Conservation (phyloP, 2,329 filamentous ascomycete genomes). For the Exophiala calicioides region DNA sequence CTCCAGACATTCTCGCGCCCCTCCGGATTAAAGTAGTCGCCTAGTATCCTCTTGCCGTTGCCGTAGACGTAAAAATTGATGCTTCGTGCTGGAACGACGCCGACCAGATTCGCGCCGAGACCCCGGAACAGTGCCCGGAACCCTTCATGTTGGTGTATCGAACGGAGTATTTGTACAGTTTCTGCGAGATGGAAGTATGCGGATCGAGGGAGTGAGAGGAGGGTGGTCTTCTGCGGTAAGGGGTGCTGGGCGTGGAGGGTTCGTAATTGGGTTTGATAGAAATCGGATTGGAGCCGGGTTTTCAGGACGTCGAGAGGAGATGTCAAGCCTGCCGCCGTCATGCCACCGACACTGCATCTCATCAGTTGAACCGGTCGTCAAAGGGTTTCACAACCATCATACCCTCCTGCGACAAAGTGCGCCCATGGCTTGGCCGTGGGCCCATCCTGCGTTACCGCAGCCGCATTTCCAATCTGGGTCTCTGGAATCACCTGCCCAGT, state of each 20-base stretch:
- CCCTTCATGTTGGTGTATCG: slow-evolving; percentile 79
- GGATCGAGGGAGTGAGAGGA: slow-evolving; percentile 66
- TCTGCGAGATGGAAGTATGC: slow-evolving; percentile 76
- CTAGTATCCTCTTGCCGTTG: slow-evolving; percentile 82
- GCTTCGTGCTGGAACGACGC: slow-evolving; percentile 82
- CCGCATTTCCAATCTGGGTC: slow-evolving; percentile 25
- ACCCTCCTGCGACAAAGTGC: slow-evolving; percentile 90
- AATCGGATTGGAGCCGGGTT: slow-evolving; percentile 89
- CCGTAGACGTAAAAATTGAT: slow-evolving; percentile 96
- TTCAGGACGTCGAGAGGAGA: slow-evolving; percentile 92
- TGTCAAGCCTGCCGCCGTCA: slow-evolving; percentile 89
- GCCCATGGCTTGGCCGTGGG: slow-evolving; percentile 76
- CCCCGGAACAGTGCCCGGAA: slow-evolving; percentile 90
- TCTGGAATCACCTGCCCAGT: slow-evolving; percentile 41
- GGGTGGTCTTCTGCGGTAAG: slow-evolving; percentile 53
- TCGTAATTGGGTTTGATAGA: slow-evolving; percentile 82
- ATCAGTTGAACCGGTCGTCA: slow-evolving; percentile 21
- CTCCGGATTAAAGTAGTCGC: slow-evolving; percentile 68
- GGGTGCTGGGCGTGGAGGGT: slow-evolving; percentile 64
- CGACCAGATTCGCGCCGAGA: slow-evolving; percentile 83
- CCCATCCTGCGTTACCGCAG: slow-evolving; percentile 31
- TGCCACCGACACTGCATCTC: slow-evolving; percentile 72
- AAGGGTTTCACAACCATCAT: slow-evolving; percentile 39
- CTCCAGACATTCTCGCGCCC: slow-evolving; percentile 42
- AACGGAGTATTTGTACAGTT: slow-evolving; percentile 79